phyloP scores from a whole-genome alignment of 257 asterid species.

The Mitragyna speciosa region DNA sequence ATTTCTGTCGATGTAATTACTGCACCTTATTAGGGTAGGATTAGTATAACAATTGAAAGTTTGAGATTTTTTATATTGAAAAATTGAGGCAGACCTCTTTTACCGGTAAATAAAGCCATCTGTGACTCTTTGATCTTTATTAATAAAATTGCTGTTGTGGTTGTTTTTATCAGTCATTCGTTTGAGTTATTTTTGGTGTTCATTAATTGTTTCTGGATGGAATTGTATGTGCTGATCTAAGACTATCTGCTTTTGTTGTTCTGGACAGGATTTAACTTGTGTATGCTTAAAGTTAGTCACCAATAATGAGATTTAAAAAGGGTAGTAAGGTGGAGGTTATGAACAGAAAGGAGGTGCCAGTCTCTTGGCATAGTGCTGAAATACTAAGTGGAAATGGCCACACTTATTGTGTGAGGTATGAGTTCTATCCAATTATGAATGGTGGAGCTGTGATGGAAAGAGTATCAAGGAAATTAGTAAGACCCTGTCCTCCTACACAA shows the following conservation, averaged over 20 bases:
- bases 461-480: conserved; percentile 50
- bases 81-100: conserved; percentile 7
- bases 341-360: conserved; percentile 42
- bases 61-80: background rate
- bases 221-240: background rate
- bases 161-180: background rate
- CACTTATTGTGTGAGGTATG: conserved; percentile 48
- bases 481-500: conserved; percentile 53
- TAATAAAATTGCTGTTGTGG: background rate
- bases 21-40: background rate
- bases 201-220: background rate
- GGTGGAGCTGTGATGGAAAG: conserved; percentile 41
- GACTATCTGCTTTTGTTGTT: conserved; percentile 10
- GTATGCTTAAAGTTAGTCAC: conserved; percentile 16
- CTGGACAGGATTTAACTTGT: conserved; percentile 38
- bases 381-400: conserved; percentile 56
- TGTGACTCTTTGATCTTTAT: background rate
- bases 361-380: conserved; percentile 60
- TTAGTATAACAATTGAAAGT: background rate
- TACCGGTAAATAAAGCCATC: conserved; percentile 1
- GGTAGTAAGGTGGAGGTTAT: conserved; percentile 76
- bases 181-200: background rate
- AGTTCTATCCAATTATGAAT: conserved; percentile 32
- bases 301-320: conserved; percentile 54
- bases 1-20: background rate